Evolutionary conservation across 495 filamentous ascomycete species (phyloP).

Genomic region (Penicillium bovifimosum): DNA sequence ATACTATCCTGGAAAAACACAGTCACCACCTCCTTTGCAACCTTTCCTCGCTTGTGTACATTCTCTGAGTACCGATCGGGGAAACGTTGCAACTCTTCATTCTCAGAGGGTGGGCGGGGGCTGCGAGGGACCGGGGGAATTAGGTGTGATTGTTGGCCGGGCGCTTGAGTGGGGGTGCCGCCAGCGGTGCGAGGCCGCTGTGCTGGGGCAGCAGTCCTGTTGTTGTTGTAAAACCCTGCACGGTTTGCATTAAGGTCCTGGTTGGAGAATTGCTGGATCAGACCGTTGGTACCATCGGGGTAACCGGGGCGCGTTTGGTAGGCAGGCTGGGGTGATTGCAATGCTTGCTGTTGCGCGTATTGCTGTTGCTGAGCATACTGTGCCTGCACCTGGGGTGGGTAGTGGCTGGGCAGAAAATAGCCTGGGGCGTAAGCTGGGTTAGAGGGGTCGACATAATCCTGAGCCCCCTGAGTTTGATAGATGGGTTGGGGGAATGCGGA

Average conservation of each 20-base stretch:
- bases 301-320: slow-evolving; percentile 47
- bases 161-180: slow-evolving; percentile 45
- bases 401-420: slow-evolving; percentile 60
- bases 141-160: slow-evolving; percentile 59
- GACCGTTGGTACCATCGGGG: slow-evolving; percentile 63
- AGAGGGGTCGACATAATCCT: slow-evolving; percentile 47
- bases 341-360: slow-evolving; percentile 51
- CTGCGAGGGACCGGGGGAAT: slow-evolving; percentile 57
- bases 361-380: slow-evolving; percentile 53
- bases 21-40: slow-evolving; percentile 58
- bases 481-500: slow-evolving; percentile 94
- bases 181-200: slow-evolving; percentile 77
- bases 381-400: slow-evolving; percentile 37
- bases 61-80: slow-evolving; percentile 75
- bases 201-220: slow-evolving; percentile 62
- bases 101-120: slow-evolving; percentile 37
- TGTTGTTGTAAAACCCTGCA: slow-evolving; percentile 52
- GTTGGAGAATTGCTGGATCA: slow-evolving; percentile 94
- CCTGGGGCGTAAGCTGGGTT: slow-evolving; percentile 49
- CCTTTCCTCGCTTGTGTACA: slow-evolving; percentile 69
- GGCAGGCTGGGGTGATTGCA: slow-evolving; percentile 47
- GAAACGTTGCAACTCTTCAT: slow-evolving; percentile 59
- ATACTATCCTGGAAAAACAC: slow-evolving; percentile 97
- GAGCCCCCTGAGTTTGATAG: slow-evolving; percentile 58
- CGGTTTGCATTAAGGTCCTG: slow-evolving; percentile 81